Evolutionary conservation across 129 eudicot species (phyloP).

Genomic region (Deinandra increscens): DNA sequence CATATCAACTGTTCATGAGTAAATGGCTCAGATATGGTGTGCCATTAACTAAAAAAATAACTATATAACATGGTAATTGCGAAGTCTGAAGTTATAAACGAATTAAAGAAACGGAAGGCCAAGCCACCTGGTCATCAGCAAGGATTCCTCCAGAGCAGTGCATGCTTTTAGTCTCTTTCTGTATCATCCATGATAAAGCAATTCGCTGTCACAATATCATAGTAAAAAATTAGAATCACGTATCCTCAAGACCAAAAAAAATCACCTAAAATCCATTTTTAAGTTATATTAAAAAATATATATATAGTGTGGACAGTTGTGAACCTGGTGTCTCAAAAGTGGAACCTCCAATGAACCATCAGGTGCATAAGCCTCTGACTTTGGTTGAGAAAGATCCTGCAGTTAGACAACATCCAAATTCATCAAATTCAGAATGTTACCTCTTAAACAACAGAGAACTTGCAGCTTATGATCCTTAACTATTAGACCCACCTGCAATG

Average conservation of each 20-base stretch:
- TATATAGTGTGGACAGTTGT: constrained; percentile 6
- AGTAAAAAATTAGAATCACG: constrained; percentile 19
- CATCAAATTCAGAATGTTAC: constrained; percentile 14
- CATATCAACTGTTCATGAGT: neutral
- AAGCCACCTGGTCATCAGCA: constrained; percentile 96
- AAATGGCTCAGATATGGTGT: neutral
- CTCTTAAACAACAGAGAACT: neutral
- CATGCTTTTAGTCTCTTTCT: constrained; percentile 66
- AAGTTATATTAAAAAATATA: neutral
- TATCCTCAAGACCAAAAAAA: neutral
- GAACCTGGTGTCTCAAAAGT: constrained; percentile 88
- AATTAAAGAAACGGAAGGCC: neutral
- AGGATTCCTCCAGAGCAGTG: constrained; percentile 94
- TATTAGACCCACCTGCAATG: constrained; percentile 54
- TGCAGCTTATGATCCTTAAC: constrained; percentile 13
- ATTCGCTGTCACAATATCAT: constrained; percentile 62
- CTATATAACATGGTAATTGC: neutral
- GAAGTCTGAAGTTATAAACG: neutral
- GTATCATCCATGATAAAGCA: constrained; percentile 97
- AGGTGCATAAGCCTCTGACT: constrained; percentile 71
- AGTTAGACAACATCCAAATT: constrained; percentile 17
- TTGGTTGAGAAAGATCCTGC: constrained; percentile 93
- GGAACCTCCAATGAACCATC: constrained; percentile 73
- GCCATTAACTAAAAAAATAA: neutral
- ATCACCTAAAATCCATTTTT: neutral